Conservation (phyloP, 2,329 filamentous ascomycete genomes). For the Didymella sp. region DNA sequence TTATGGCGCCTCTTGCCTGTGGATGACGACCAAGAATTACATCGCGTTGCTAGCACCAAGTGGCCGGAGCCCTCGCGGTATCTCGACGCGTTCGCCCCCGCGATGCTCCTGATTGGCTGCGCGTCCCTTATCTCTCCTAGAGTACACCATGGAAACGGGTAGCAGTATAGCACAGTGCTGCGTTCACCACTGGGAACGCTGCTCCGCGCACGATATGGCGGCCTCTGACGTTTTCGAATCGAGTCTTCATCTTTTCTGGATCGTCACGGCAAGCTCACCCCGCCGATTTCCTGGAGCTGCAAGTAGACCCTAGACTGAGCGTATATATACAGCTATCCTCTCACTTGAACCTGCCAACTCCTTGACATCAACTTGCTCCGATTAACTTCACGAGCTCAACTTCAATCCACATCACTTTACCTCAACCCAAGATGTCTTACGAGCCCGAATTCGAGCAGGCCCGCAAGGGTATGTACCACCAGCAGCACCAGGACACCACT, state of each 20-base stretch:
- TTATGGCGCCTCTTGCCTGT: slow-evolving; percentile 7
- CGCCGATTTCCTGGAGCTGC: slow-evolving; percentile 25
- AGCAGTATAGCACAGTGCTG: slow-evolving; percentile 30
- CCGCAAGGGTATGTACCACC: slow-evolving; percentile 77
- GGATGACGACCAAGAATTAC: slow-evolving; percentile 41
- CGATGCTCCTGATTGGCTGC: slow-evolving; percentile 38
- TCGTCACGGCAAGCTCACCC: slow-evolving; percentile 27
- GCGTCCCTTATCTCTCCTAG: slow-evolving; percentile 42
- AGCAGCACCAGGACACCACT: background rate
- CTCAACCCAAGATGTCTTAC: slow-evolving; percentile 65
- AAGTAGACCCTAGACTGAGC: slow-evolving; percentile 17
- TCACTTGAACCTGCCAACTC: slow-evolving; percentile 14
- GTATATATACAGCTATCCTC: slow-evolving; percentile 41
- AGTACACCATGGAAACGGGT: slow-evolving; percentile 46
- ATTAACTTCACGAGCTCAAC: slow-evolving; percentile 20
- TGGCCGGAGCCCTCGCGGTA: slow-evolving; percentile 30
- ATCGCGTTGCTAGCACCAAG: slow-evolving; percentile 23
- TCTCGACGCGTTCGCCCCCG: slow-evolving; percentile 36
- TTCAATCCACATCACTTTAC: slow-evolving; percentile 18
- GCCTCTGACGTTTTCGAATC: slow-evolving; percentile 73
- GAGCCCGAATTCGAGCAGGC: slow-evolving; percentile 99
- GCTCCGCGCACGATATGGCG: slow-evolving; percentile 64
- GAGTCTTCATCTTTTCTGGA: slow-evolving; percentile 30
- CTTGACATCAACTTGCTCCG: slow-evolving; percentile 18
- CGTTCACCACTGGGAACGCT: slow-evolving; percentile 56